phyloP scores from a whole-genome alignment of 2,329 filamentous ascomycete species.

The Claviceps sp. region DNA sequence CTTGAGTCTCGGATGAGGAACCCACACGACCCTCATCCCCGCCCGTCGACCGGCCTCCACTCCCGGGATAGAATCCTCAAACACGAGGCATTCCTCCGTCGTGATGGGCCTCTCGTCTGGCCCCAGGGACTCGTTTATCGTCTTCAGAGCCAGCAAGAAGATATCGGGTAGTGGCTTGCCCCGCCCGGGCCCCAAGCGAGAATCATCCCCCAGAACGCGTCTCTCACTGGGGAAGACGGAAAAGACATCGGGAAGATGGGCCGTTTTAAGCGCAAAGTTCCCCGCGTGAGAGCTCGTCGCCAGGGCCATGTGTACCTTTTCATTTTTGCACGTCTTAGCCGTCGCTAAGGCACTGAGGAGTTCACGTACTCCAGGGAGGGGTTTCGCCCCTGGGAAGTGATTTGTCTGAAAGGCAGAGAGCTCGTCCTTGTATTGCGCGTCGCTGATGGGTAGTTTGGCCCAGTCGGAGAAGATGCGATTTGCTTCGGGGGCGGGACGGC shows the following conservation, averaged over 20 bases:
- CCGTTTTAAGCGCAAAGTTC: slow-evolving; percentile 70
- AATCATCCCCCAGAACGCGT: slow-evolving; percentile 75
- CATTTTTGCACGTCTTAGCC: slow-evolving; percentile 16
- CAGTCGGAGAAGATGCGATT: slow-evolving; percentile 54
- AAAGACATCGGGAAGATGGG: slow-evolving; percentile 44
- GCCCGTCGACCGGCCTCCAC: slow-evolving; percentile 83
- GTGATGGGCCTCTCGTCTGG: slow-evolving; percentile 50
- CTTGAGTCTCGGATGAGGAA: slow-evolving; percentile 67
- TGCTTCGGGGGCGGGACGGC: slow-evolving; percentile 39
- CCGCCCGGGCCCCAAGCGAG: slow-evolving; percentile 60
- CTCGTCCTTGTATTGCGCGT: slow-evolving; percentile 50
- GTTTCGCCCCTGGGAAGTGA: slow-evolving; percentile 60
- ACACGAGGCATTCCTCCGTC: slow-evolving; percentile 85
- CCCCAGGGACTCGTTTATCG: slow-evolving; percentile 63
- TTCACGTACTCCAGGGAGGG: slow-evolving; percentile 63
- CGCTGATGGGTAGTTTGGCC: slow-evolving; percentile 69
- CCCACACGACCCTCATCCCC: slow-evolving; percentile 92
- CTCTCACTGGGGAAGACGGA: slow-evolving; percentile 54
- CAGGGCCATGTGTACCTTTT: slow-evolving; percentile 63
- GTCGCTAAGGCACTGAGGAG: slow-evolving; percentile 42
- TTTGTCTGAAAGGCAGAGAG: slow-evolving; percentile 51
- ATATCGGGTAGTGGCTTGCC: slow-evolving; percentile 95
- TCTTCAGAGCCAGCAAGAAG: slow-evolving; percentile 72
- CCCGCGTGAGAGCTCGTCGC: slow-evolving; percentile 63
- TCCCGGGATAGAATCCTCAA: slow-evolving; percentile 88